phyloP scores from a whole-genome alignment of 257 asterid species.

The Solanum verrucosum region DNA sequence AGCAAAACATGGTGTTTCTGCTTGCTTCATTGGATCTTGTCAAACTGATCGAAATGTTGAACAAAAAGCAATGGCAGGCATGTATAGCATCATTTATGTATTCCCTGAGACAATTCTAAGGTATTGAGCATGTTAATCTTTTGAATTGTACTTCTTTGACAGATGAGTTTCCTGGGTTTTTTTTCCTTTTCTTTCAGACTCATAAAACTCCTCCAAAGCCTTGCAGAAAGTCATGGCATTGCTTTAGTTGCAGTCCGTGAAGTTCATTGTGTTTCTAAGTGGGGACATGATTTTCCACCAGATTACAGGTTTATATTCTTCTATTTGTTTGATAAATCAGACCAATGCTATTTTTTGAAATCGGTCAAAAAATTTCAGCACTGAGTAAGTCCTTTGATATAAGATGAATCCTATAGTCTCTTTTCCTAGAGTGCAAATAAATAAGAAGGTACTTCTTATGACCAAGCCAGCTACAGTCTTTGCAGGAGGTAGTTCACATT shows the following conservation, averaged over 20 bases:
- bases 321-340: neutral
- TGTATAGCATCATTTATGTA: slow-evolving; percentile 52
- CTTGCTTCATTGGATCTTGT: slow-evolving; percentile 84
- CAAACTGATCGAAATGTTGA: slow-evolving; percentile 62
- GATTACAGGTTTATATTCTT: slow-evolving; percentile 52
- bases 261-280: slow-evolving; percentile 81
- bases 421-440: no score
- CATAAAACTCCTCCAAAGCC: slow-evolving; percentile 43
- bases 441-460: no score
- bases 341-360: neutral
- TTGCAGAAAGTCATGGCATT: slow-evolving; percentile 59
- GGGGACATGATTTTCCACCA: slow-evolving; percentile 86
- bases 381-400: no score
- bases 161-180: neutral
- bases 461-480: no score
- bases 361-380: neutral
- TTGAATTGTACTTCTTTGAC: neutral
- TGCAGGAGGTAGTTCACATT: no score
- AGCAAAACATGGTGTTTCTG: slow-evolving; percentile 53
- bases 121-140: slow-evolving; percentile 11
- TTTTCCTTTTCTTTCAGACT: slow-evolving; percentile 31
- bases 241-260: slow-evolving; percentile 70
- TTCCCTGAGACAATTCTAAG: slow-evolving; percentile 74
- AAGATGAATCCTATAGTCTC: no score
- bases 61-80: slow-evolving; percentile 56